These are phyloP conservation scores for Globisporangium polare DNA, from an alignment of 352 stramenopile genomes.

Conservation along the genomic window DNA sequence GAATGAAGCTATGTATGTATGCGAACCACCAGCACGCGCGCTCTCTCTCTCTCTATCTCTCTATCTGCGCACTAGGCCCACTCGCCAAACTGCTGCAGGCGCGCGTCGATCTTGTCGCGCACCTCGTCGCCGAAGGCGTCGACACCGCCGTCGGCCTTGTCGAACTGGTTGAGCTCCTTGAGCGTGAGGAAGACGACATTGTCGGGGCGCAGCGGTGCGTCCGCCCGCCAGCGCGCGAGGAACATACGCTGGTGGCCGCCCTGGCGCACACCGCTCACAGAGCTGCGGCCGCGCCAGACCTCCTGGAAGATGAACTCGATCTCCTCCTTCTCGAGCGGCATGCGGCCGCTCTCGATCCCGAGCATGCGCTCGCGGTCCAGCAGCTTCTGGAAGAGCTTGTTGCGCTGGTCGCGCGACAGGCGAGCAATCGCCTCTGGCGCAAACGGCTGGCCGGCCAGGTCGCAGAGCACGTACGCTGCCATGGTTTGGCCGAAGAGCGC, in stretches of 20 bases:
- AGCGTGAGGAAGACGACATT: slow-evolving; percentile 87
- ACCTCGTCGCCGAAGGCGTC: slow-evolving; percentile 67
- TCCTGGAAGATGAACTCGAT: slow-evolving; percentile 87
- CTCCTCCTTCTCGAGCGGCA: slow-evolving; percentile 81
- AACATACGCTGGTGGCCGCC: slow-evolving; percentile 76
- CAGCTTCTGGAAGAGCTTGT: slow-evolving; percentile 82
- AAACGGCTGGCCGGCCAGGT: slow-evolving; percentile 91
- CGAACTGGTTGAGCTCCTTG: slow-evolving; percentile 63
- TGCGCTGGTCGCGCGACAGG: slow-evolving; percentile 79
- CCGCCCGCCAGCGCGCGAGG: slow-evolving; percentile 78
- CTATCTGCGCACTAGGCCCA: slow-evolving; percentile 26
- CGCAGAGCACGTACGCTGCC: slow-evolving; percentile 92
- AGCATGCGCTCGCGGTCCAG: slow-evolving; percentile 69
- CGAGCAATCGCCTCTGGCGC: slow-evolving; percentile 58
- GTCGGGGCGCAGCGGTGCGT: slow-evolving; percentile 64
- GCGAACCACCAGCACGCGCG: neutral
- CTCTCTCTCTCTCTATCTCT: slow-evolving; percentile 1
- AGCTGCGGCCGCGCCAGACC: slow-evolving; percentile 77
- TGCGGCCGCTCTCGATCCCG: slow-evolving; percentile 50
- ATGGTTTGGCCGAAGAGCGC: slow-evolving; percentile 98
- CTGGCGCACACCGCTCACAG: slow-evolving; percentile 63
- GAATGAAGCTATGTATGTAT: neutral
- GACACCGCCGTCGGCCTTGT: slow-evolving; percentile 39
- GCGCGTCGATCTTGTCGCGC: slow-evolving; percentile 63
- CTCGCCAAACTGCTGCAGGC: slow-evolving; percentile 52